Evolutionary conservation across 2,329 filamentous ascomycete genomes (phyloP).

Genomic region (Juglanconis oblonga): DNA sequence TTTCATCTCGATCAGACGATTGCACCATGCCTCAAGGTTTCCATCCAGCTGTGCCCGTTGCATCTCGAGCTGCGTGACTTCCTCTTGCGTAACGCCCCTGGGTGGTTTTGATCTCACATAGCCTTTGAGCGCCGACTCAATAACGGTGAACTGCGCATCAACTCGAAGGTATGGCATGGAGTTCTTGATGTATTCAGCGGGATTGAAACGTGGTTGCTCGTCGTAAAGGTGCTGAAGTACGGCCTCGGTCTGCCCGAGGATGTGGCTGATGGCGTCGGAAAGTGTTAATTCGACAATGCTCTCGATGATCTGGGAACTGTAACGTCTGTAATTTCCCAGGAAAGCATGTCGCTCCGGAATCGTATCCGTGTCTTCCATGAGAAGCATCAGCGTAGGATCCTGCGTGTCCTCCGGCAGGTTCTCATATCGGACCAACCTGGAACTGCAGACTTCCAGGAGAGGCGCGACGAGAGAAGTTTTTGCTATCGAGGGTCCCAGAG

Average conservation of each 20-base stretch:
- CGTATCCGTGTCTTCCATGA: constrained; percentile 93
- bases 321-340: constrained; percentile 89
- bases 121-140: constrained; percentile 85
- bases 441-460: constrained; percentile 78
- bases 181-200: constrained; percentile 62
- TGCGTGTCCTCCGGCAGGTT: constrained; percentile 77
- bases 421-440: constrained; percentile 84
- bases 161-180: constrained; percentile 73
- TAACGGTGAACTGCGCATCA: constrained; percentile 85
- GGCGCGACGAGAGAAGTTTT: constrained; percentile 66
- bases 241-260: constrained; percentile 74
- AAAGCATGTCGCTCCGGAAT: constrained; percentile 92
- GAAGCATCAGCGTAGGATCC: constrained; percentile 75
- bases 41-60: constrained; percentile 57
- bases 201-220: constrained; percentile 63
- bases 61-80: constrained; percentile 35
- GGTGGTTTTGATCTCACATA: constrained; percentile 71
- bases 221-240: constrained; percentile 75
- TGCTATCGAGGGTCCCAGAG: constrained; percentile 63
- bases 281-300: constrained; percentile 78
- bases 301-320: constrained; percentile 85
- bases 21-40: constrained; percentile 70
- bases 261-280: constrained; percentile 81
- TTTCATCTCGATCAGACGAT: constrained; percentile 64
- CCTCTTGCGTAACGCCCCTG: constrained; percentile 7